Conservation (phyloP, 805 yeast species). For the Candida tammaniensis region DNA sequence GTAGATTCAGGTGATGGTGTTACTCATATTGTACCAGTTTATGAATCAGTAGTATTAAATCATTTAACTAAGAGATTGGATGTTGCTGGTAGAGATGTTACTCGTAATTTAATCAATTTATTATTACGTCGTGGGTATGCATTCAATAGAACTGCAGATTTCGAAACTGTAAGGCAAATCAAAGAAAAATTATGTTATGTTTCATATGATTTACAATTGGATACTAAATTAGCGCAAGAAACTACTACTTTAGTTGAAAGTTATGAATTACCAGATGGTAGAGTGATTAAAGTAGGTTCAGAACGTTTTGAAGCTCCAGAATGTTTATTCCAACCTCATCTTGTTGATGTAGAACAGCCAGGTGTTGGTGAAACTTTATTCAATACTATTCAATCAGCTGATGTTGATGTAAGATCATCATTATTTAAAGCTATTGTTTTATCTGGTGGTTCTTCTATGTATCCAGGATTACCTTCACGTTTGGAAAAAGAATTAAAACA, state of each 20-base stretch:
- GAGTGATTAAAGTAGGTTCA: constrained; percentile 88
- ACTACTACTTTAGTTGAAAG: constrained; percentile 93
- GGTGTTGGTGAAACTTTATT: constrained; percentile 93
- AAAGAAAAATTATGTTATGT: constrained; percentile 96
- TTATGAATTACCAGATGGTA: constrained; percentile 95
- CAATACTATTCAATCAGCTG: constrained; percentile 92
- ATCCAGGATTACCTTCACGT: constrained; percentile 95
- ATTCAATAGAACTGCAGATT: constrained; percentile 97
- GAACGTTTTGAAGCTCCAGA: constrained; percentile 97
- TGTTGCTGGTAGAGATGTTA: constrained; percentile 98
- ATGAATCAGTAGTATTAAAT: constrained; percentile 93
- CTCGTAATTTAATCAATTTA: constrained; percentile 89
- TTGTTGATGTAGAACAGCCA: constrained; percentile 94
- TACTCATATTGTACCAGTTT: constrained; percentile 97
- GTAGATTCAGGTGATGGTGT: constrained; percentile 99
- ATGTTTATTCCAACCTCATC: constrained; percentile 91
- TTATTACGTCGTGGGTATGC: constrained; percentile 96
- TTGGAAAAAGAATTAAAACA: constrained; percentile 95
- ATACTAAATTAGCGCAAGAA: constrained; percentile 81
- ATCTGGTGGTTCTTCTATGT: constrained; percentile 98
- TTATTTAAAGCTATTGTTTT: constrained; percentile 89
- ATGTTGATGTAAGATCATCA: constrained; percentile 86
- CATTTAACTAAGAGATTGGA: constrained; percentile 90
- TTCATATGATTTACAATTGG: constrained; percentile 89
- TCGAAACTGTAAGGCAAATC: constrained; percentile 96